These are phyloP conservation scores for Phyllosticta citribraziliensis DNA, from an alignment of 2,329 filamentous ascomycete genomes.

Conservation along the genomic window DNA sequence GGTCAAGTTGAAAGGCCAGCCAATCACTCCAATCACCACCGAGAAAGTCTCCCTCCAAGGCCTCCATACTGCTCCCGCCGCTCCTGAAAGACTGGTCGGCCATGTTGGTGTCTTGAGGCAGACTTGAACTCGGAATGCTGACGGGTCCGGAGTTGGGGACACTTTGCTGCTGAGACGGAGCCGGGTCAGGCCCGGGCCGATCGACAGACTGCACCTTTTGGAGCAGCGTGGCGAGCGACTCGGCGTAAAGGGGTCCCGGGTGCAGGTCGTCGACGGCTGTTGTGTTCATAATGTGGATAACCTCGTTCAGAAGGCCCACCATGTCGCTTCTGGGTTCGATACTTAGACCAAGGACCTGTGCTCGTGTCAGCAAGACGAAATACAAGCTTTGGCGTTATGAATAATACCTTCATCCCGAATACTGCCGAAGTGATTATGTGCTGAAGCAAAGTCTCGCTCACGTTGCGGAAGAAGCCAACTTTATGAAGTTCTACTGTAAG, in stretches of 20 bases:
- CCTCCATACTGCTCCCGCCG: not conserved
- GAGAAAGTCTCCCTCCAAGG: not conserved
- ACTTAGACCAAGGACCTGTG: not conserved
- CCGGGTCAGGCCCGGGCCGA: not conserved
- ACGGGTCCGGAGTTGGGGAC: not conserved
- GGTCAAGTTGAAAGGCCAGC: slow-evolving; percentile 7
- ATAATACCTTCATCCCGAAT: not conserved
- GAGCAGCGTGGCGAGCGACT: not conserved
- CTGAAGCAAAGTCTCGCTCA: not conserved
- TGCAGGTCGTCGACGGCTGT: slow-evolving; percentile 6
- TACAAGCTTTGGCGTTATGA: too few species aligned
- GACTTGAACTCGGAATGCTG: not conserved
- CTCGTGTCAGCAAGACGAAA: not conserved
- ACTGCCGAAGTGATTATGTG: not conserved
- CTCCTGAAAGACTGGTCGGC: not conserved
- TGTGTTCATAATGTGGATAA: slow-evolving; percentile 1
- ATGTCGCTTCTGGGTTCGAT: slow-evolving; percentile 4
- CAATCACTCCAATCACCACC: slow-evolving; percentile 6
- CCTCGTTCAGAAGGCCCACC: slow-evolving; percentile 1
- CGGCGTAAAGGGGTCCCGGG: slow-evolving; percentile 2
- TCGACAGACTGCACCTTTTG: slow-evolving; percentile 2
- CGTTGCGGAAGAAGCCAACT: not conserved
- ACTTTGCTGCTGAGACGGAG: not conserved
- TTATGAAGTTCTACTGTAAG: not conserved
- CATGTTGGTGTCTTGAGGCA: not conserved